phyloP scores from a whole-genome alignment of 176 grass and related monocot species.

The Avena sativa region DNA sequence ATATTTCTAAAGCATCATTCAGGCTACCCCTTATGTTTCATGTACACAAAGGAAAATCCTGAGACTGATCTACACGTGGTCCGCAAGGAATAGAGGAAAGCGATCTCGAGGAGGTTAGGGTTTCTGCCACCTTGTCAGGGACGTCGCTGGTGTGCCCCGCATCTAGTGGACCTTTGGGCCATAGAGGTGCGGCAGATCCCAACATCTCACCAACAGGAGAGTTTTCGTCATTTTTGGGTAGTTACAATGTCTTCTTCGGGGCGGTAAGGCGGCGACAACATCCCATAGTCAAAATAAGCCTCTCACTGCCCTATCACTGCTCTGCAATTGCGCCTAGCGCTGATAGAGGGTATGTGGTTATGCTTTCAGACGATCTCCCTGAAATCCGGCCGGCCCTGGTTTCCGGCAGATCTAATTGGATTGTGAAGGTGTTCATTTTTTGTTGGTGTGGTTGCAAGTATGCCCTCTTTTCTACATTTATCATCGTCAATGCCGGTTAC shows the following conservation, averaged over 20 bases:
- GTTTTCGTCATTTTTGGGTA: background rate
- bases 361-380: background rate
- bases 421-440: background rate
- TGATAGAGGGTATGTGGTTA: background rate
- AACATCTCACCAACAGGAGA: background rate
- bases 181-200: background rate
- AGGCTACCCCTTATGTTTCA: too few species aligned
- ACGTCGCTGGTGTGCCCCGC: too few species aligned
- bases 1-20: too few species aligned
- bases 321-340: background rate
- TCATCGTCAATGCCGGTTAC: fast-evolving
- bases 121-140: too few species aligned
- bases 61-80: too few species aligned
- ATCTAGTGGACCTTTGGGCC: background rate
- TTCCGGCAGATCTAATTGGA: background rate
- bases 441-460: background rate
- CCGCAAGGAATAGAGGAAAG: too few species aligned
- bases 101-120: too few species aligned
- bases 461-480: background rate
- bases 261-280: background rate
- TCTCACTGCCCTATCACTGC: background rate
- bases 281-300: background rate
- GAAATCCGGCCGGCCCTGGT: background rate
- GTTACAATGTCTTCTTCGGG: background rate
- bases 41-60: too few species aligned